A percentile compares a stretch with the other conserved stretches of the same genome.
These are phyloP conservation scores for Teunomyces panamensis DNA, from an alignment of 805 yeast genomes.

Conservation along the genomic window DNA sequence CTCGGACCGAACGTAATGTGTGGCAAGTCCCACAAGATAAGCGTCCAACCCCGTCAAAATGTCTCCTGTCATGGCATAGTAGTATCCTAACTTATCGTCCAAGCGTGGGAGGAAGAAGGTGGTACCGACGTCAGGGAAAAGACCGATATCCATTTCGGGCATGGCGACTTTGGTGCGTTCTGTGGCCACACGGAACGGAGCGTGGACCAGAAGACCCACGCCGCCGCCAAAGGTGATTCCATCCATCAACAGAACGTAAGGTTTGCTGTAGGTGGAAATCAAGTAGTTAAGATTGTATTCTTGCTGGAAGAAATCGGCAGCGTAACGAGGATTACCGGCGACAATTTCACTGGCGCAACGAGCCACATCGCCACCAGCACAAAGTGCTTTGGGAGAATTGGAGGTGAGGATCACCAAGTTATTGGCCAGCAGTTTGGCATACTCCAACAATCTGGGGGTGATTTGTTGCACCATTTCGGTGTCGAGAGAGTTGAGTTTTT, in stretches of 20 bases:
- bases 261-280: constrained; percentile 81
- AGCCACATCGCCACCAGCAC: constrained; percentile 97
- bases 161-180: constrained; percentile 89
- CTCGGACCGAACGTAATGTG: constrained; percentile 78
- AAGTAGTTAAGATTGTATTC: constrained; percentile 83
- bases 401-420: constrained; percentile 69
- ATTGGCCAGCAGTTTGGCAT: constrained; percentile 63
- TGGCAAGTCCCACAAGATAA: constrained; percentile 81
- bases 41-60: constrained; percentile 74
- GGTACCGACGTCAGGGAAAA: constrained; percentile 94
- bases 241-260: constrained; percentile 79
- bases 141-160: constrained; percentile 98
- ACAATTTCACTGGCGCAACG: constrained; percentile 64
- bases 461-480: constrained; percentile 71
- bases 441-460: constrained; percentile 71
- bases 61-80: constrained; percentile 83
- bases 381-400: constrained; percentile 65
- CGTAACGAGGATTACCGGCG: constrained; percentile 42
- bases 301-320: constrained; percentile 65
- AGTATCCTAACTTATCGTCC: constrained; percentile 81
- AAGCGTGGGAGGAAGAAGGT: constrained; percentile 83
- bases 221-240: constrained; percentile 99
- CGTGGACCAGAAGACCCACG: constrained; percentile 86
- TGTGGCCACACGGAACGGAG: constrained; percentile 90
- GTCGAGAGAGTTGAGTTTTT: constrained; percentile 82